Conservation (phyloP, 768 basidiomycete species). For the Amanita muscaria region DNA sequence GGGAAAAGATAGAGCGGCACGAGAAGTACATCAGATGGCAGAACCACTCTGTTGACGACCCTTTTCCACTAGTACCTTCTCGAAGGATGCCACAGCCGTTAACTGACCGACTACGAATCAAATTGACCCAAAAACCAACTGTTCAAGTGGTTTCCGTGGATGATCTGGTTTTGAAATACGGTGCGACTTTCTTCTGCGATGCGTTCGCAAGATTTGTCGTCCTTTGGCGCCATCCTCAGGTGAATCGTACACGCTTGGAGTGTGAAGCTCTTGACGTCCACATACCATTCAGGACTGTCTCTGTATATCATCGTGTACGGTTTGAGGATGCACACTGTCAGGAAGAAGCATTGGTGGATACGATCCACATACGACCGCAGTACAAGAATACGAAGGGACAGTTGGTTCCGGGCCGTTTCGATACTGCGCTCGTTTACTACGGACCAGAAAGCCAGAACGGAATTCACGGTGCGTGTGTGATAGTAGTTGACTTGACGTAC, state of each 20-base stretch:
- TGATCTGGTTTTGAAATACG: not conserved
- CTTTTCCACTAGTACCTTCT: no score
- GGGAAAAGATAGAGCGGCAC: not conserved
- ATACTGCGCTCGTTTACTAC: not conserved
- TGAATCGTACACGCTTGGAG: not conserved
- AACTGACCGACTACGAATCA: not conserved
- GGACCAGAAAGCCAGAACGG: constrained; percentile 1
- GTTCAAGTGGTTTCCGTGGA: not conserved
- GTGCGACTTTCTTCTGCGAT: constrained; percentile 3
- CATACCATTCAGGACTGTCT: not conserved
- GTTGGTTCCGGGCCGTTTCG: not conserved
- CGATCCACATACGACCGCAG: not conserved
- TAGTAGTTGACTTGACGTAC: not conserved
- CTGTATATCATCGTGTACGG: not conserved
- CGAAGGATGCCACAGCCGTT: not conserved
- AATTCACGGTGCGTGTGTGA: not conserved
- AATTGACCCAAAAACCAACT: not conserved
- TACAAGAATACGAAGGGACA: not conserved
- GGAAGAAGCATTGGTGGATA: not conserved
- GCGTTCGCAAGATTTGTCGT: not conserved
- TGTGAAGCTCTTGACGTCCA: not conserved
- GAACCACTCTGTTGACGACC: no score
- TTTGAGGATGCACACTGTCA: no score
- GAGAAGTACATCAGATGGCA: not conserved
- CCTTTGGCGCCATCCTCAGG: not conserved